phyloP scores from a whole-genome alignment of 306 rosid genomes.

The Hylodesmum podocarpum region DNA sequence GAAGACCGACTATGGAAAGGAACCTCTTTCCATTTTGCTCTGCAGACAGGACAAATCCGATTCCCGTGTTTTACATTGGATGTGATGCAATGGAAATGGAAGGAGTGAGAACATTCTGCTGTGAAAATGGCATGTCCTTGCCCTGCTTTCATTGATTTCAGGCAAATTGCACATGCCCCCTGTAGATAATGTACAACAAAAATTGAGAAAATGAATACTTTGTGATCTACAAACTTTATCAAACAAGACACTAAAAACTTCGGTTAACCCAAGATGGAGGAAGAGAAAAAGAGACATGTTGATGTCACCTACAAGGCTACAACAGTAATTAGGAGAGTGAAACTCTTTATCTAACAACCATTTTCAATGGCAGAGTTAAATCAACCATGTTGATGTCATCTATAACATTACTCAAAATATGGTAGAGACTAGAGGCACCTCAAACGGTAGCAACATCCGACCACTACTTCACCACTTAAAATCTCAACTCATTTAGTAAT shows the following conservation, averaged over 20 bases:
- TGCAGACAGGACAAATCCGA: constrained; percentile 84
- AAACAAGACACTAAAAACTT: not conserved
- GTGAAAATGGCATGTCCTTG: constrained; percentile 92
- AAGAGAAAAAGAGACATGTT: not conserved
- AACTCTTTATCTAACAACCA: no score
- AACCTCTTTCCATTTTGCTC: constrained; percentile 94
- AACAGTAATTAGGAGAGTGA: no score
- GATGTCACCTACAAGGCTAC: no score
- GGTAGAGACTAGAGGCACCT: not conserved
- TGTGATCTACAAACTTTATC: no score
- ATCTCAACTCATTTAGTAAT: not conserved
- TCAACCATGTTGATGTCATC: not conserved
- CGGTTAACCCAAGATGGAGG: not conserved
- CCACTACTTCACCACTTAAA: not conserved
- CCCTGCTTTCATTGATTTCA: constrained; percentile 72
- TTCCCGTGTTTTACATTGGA: constrained; percentile 91
- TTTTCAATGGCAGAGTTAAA: no score
- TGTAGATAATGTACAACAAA: constrained; percentile 38
- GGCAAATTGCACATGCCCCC: constrained; percentile 90
- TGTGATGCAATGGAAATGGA: constrained; percentile 92
- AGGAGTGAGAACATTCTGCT: constrained; percentile 95
- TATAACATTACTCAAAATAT: not conserved
- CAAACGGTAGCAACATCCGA: not conserved
- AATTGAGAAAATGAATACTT: constrained; percentile 32
- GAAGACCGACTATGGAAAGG: constrained; percentile 69